These are phyloP conservation scores for Rhinocladiella mackenziei DNA, from an alignment of 2,329 filamentous ascomycete species.

Conservation along the genomic window DNA sequence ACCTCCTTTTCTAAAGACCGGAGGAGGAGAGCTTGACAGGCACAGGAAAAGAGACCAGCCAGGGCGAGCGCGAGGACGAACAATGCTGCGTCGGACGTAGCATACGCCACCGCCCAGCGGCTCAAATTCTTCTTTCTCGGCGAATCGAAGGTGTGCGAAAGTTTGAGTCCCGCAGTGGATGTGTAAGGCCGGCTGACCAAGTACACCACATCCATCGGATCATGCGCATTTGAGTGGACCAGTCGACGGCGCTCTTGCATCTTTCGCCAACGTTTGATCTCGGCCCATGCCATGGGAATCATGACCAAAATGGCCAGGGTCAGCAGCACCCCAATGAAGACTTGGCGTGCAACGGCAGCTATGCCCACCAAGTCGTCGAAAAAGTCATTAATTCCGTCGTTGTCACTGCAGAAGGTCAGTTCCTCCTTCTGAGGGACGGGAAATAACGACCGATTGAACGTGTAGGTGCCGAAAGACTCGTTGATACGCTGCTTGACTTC, in stretches of 20 bases:
- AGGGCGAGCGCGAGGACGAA: constrained; percentile 79
- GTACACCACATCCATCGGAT: constrained; percentile 84
- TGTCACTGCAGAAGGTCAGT: constrained; percentile 83
- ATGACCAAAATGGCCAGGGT: constrained; percentile 69
- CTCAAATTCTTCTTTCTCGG: constrained; percentile 65
- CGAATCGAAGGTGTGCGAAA: constrained; percentile 52
- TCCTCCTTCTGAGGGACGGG: constrained; percentile 78
- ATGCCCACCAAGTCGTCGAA: constrained; percentile 68
- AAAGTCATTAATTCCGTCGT: constrained; percentile 76
- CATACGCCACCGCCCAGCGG: constrained; percentile 81
- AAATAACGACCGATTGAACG: constrained; percentile 72
- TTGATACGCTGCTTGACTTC: constrained; percentile 71
- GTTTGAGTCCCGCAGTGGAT: constrained; percentile 65
- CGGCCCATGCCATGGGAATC: constrained; percentile 72
- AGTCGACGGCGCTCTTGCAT: constrained; percentile 67
- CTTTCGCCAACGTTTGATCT: constrained; percentile 70
- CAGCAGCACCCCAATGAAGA: constrained; percentile 71
- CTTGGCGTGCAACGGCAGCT: constrained; percentile 64
- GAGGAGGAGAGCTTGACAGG: constrained; percentile 79
- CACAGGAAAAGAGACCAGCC: constrained; percentile 75
- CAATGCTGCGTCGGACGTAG: constrained; percentile 78
- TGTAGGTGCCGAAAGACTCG: constrained; percentile 65
- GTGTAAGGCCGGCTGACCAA: constrained; percentile 78
- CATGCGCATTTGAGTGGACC: constrained; percentile 62
- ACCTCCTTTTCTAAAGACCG: constrained; percentile 68